Conservation (phyloP, 495 filamentous ascomycete species). For the Penicillium salamii region DNA sequence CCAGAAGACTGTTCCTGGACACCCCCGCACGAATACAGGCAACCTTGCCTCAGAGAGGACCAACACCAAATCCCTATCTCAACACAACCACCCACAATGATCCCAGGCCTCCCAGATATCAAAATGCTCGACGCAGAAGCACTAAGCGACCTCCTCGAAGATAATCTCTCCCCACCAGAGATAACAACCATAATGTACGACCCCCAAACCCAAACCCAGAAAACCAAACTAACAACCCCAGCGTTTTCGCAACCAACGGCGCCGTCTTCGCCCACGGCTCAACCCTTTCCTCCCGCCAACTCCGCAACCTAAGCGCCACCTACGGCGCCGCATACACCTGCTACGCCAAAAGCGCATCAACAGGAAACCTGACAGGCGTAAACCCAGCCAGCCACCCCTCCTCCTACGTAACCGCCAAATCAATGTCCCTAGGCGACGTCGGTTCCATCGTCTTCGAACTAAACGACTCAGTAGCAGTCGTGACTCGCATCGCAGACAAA, state of each 20-base stretch:
- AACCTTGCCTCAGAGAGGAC: no score
- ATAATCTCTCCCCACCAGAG: slow-evolving; percentile 47
- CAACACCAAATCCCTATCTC: slow-evolving; percentile 14
- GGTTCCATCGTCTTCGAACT: slow-evolving; percentile 50
- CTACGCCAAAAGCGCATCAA: slow-evolving; percentile 45
- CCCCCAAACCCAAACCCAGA: background rate
- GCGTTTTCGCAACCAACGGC: slow-evolving; percentile 45
- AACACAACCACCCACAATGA: slow-evolving; percentile 32
- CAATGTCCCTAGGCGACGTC: slow-evolving; percentile 47
- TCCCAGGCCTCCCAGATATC: slow-evolving; percentile 47
- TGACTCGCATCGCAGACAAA: slow-evolving; percentile 46
- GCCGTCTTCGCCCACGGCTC: slow-evolving; percentile 48
- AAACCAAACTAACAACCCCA: background rate
- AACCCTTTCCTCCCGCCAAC: slow-evolving; percentile 38
- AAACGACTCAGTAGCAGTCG: slow-evolving; percentile 43
- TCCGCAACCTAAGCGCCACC: slow-evolving; percentile 47
- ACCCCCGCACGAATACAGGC: slow-evolving; percentile 35
- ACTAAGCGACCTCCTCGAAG: slow-evolving; percentile 44
- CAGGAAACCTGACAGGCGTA: slow-evolving; percentile 46
- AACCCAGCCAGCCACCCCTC: slow-evolving; percentile 48
- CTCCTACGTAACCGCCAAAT: slow-evolving; percentile 48
- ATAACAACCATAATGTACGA: slow-evolving; percentile 47
- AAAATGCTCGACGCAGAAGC: slow-evolving; percentile 50
- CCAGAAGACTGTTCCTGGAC: slow-evolving; percentile 48
- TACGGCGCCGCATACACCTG: slow-evolving; percentile 49